These are phyloP conservation scores for Chamaecyparis obtusa DNA, from an alignment of 75 land plant species.

Conservation along the genomic window DNA sequence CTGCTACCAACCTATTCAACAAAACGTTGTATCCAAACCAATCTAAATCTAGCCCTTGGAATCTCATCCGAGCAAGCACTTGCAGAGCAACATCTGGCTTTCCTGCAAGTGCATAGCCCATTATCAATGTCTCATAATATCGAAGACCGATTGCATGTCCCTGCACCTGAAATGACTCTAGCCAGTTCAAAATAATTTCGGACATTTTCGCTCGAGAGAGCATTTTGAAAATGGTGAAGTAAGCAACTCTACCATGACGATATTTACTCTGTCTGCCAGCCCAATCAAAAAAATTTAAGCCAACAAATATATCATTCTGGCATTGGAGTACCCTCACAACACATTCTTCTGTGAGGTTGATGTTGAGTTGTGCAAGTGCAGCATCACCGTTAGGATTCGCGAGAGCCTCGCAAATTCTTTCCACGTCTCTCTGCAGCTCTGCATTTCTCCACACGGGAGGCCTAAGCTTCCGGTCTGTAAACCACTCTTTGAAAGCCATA, in stretches of 20 bases:
- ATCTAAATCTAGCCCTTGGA: conserved; percentile 50
- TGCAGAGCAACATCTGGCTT: conserved; percentile 43
- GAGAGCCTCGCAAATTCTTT: conserved; percentile 18
- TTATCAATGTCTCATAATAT: conserved; percentile 39
- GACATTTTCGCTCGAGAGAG: conserved; percentile 26
- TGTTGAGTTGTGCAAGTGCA: conserved; percentile 29
- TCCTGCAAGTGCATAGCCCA: conserved; percentile 62
- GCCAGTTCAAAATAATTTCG: conserved; percentile 36
- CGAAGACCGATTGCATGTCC: conserved; percentile 9
- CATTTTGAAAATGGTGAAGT: conserved; percentile 47
- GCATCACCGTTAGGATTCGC: conserved; percentile 9
- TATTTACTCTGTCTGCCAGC: conserved; percentile 55
- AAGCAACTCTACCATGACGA: conserved; percentile 52
- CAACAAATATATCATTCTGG: conserved; percentile 22
- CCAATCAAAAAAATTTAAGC: conserved; percentile 77
- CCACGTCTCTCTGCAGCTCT: conserved; percentile 5
- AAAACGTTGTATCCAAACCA: conserved; percentile 38
- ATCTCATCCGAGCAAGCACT: conserved; percentile 54
- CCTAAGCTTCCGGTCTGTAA: neutral
- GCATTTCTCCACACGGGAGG: neutral
- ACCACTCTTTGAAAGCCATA: conserved; percentile 26
- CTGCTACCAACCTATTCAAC: conserved; percentile 56
- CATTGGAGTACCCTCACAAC: conserved; percentile 38
- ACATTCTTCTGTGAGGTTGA: conserved; percentile 35
- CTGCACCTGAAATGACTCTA: conserved; percentile 15